Percentiles rank a stretch among this genome's conserved stretches.
Evolutionary conservation across 371 early-diverging fungal species (phyloP).

Genomic region (Mucor velutinosus): DNA sequence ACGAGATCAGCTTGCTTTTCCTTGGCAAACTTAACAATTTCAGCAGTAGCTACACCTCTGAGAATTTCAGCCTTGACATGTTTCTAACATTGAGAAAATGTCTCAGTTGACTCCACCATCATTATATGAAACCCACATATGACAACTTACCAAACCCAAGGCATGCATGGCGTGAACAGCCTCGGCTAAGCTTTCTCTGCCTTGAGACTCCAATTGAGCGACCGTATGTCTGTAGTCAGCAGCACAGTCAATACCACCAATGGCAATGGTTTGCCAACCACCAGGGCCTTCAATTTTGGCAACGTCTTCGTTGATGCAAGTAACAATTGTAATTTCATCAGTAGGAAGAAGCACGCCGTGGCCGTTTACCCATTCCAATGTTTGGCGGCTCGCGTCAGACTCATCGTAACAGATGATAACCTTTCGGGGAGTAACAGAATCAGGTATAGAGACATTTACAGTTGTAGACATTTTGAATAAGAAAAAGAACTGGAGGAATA

Average conservation of each 20-base stretch:
- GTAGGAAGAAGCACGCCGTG: constrained; percentile 16
- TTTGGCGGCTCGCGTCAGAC: constrained; percentile 11
- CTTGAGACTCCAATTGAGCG: constrained; percentile 5
- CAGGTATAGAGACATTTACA: neutral
- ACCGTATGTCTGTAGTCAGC: constrained; percentile 5
- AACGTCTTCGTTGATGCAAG: constrained; percentile 21
- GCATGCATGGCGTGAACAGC: constrained; percentile 6
- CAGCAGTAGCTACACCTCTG: constrained; percentile 6
- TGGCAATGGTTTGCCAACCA: neutral
- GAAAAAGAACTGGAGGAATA: neutral
- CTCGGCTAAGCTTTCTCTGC: neutral
- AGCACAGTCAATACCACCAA: neutral
- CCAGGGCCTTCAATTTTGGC: constrained; percentile 12
- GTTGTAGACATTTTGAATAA: neutral
- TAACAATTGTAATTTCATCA: constrained; percentile 17
- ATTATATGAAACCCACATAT: neutral
- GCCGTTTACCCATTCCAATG: constrained; percentile 18
- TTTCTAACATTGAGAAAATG: constrained; percentile 3
- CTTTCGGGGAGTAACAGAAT: constrained; percentile 4
- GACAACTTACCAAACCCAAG: constrained; percentile 14
- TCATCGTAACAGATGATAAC: constrained; percentile 23
- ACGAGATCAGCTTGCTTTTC: constrained; percentile 22
- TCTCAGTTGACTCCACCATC: neutral
- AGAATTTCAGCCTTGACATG: constrained; percentile 13
- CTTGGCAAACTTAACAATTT: constrained; percentile 12